Percentiles rank a stretch among this genome's conserved stretches.
These are phyloP conservation scores for Mycena crocata DNA, from an alignment of 768 basidiomycete genomes.

Conservation along the genomic window DNA sequence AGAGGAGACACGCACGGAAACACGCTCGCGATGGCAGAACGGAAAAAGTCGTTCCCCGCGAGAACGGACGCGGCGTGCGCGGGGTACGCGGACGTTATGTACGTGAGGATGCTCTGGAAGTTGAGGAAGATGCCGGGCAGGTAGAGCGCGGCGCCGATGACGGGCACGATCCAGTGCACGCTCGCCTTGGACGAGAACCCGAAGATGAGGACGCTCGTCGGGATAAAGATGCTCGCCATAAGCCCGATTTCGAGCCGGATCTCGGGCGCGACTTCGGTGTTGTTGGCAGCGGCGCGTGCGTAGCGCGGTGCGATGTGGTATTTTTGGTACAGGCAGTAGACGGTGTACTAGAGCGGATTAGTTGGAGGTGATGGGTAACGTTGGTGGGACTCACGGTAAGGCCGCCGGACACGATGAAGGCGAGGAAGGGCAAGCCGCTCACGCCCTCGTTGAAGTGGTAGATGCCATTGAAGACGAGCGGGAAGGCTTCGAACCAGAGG, in stretches of 20 bases:
- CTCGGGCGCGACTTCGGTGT: conserved; percentile 38
- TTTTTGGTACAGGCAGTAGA: conserved; percentile 37
- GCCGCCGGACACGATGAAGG: conserved; percentile 32
- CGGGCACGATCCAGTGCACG: conserved; percentile 20
- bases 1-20: conserved; percentile 25
- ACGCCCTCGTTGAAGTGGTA: conserved; percentile 43
- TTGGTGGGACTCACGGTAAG: conserved; percentile 17
- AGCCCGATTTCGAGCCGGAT: conserved; percentile 47
- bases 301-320: conserved; percentile 28
- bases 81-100: conserved; percentile 46
- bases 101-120: conserved; percentile 44
- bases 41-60: conserved; percentile 48
- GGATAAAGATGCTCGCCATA: conserved; percentile 25
- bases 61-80: conserved; percentile 38
- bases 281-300: conserved; percentile 25
- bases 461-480: conserved; percentile 45
- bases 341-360: conserved; percentile 26
- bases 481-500: conserved; percentile 49
- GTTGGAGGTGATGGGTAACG: not conserved
- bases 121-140: conserved; percentile 44
- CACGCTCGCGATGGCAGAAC: conserved; percentile 39
- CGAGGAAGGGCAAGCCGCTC: conserved; percentile 17
- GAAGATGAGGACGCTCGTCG: conserved; percentile 17
- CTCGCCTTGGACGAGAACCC: conserved; percentile 13
- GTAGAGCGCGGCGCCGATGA: conserved; percentile 32